phyloP scores from a whole-genome alignment of 495 filamentous ascomycete genomes.

The Aspergillus funiculosus region DNA sequence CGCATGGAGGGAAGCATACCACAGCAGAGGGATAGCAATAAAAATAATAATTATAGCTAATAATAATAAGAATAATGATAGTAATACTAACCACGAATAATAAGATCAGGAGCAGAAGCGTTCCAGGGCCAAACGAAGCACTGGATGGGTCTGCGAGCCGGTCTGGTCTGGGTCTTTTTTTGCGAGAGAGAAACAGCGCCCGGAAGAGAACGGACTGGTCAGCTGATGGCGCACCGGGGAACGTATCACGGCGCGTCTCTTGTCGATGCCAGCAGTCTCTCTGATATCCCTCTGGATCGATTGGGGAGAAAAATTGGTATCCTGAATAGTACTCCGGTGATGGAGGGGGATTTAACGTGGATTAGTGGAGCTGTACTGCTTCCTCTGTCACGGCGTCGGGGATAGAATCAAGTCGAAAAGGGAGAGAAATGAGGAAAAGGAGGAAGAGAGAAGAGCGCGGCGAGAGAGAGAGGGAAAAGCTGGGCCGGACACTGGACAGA shows the following conservation, averaged over 20 bases:
- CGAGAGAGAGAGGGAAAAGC: constrained; percentile 6
- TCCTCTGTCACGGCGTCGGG: constrained; percentile 4
- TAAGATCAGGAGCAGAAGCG: constrained; percentile 14
- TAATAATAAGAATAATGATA: constrained; percentile 6
- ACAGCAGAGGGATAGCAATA: background rate
- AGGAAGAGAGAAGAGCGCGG: constrained; percentile 5
- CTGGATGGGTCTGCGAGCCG: constrained; percentile 24
- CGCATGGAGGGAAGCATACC: constrained; percentile 10
- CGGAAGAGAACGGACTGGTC: constrained; percentile 20
- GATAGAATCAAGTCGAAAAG: constrained; percentile 1
- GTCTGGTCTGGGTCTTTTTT: constrained; percentile 18
- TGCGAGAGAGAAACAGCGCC: constrained; percentile 8
- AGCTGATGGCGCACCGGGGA: constrained; percentile 20
- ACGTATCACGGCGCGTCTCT: constrained; percentile 11
- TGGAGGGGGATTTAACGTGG: too few relatives aligned
- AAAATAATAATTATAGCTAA: background rate
- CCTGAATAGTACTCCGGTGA: background rate
- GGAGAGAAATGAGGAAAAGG: constrained; percentile 5
- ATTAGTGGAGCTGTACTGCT: background rate
- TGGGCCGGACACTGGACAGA: constrained; percentile 9
- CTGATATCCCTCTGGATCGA: too few relatives aligned
- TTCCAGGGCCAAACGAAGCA: constrained; percentile 17
- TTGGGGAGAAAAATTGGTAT: too few relatives aligned
- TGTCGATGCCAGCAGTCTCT: too few relatives aligned
- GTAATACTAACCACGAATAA: constrained; percentile 19